A percentile compares a stretch with the other conserved stretches of the same genome.
Evolutionary conservation across 768 basidiomycete species (phyloP).

Genomic region (Trametes elegans): DNA sequence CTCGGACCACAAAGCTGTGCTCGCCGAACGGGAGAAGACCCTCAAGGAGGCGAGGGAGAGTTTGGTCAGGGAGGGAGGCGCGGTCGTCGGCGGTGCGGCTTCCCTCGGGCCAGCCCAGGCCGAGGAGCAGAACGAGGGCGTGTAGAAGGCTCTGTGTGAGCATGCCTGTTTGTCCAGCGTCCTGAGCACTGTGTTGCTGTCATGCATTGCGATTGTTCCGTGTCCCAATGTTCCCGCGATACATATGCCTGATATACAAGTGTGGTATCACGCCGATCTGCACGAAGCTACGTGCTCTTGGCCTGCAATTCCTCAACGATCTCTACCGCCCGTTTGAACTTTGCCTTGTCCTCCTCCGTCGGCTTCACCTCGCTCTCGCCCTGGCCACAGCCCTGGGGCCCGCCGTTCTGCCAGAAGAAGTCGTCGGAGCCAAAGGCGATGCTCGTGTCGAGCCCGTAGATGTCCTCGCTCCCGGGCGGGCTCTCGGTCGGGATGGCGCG

Average conservation of each 20-base stretch:
- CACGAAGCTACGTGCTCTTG: slow-evolving; percentile 10
- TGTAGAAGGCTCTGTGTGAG: background rate
- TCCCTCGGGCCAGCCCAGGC: background rate
- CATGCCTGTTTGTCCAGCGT: background rate
- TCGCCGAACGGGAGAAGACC: slow-evolving; percentile 40
- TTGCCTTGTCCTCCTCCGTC: slow-evolving; percentile 58
- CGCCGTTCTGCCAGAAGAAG: slow-evolving; percentile 60
- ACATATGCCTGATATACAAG: background rate
- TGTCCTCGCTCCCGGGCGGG: slow-evolving; percentile 64
- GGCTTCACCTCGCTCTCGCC: slow-evolving; percentile 48
- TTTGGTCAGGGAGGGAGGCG: slow-evolving; percentile 42
- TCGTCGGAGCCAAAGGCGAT: slow-evolving; percentile 59
- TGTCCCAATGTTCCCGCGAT: too few relatives aligned
- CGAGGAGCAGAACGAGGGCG: background rate
- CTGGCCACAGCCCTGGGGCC: slow-evolving; percentile 57
- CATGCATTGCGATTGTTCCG: too few relatives aligned
- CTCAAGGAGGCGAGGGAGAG: slow-evolving; percentile 33
- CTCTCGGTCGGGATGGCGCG: slow-evolving; percentile 53
- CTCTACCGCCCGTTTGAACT: slow-evolving; percentile 68
- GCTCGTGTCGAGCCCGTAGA: slow-evolving; percentile 68
- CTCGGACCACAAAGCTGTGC: slow-evolving; percentile 38
- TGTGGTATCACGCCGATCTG: background rate
- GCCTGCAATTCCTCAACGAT: slow-evolving; percentile 54
- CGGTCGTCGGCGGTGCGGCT: slow-evolving; percentile 30
- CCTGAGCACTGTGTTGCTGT: too few relatives aligned